These are phyloP conservation scores for Penicillium sp. DNA, from an alignment of 2,329 filamentous ascomycete species.

Conservation along the genomic window DNA sequence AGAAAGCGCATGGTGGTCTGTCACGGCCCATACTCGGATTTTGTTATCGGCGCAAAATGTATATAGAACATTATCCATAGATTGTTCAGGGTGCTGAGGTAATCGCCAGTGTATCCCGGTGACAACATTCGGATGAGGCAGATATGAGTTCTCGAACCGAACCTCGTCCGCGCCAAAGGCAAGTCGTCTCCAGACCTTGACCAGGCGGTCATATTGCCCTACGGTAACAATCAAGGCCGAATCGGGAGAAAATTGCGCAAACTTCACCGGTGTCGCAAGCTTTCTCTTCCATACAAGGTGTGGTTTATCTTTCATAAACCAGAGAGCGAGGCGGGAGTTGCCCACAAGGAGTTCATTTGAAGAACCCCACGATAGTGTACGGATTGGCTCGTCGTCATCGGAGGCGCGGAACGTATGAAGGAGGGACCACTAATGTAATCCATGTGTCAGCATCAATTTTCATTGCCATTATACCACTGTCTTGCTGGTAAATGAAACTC, in stretches of 20 bases:
- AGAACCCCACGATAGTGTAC: constrained; percentile 80
- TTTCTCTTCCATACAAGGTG: constrained; percentile 68
- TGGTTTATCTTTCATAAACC: constrained; percentile 52
- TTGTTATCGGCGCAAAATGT: constrained; percentile 80
- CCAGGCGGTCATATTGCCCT: constrained; percentile 72
- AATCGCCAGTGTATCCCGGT: constrained; percentile 83
- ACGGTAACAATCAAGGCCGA: constrained; percentile 82
- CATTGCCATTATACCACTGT: background rate
- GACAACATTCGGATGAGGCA: constrained; percentile 79
- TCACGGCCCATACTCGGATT: constrained; percentile 78
- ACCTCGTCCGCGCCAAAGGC: constrained; percentile 80
- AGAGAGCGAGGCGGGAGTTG: constrained; percentile 68
- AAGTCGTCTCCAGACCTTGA: constrained; percentile 89
- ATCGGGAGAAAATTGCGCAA: constrained; percentile 80
- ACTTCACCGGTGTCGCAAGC: constrained; percentile 70
- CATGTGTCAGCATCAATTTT: constrained; percentile 20
- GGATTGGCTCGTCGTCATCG: constrained; percentile 45
- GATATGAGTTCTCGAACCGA: constrained; percentile 85
- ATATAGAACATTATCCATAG: constrained; percentile 82
- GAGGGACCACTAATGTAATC: constrained; percentile 53
- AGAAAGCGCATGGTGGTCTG: constrained; percentile 68
- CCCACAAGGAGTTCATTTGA: constrained; percentile 82
- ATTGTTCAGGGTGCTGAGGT: constrained; percentile 73
- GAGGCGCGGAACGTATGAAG: constrained; percentile 52
- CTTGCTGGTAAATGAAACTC: constrained; percentile 12